Percentiles rank a stretch among this genome's conserved stretches.
Evolutionary conservation across 192 early-diverging fungal genomes (phyloP).

Genomic region (Coemansia sp.): DNA sequence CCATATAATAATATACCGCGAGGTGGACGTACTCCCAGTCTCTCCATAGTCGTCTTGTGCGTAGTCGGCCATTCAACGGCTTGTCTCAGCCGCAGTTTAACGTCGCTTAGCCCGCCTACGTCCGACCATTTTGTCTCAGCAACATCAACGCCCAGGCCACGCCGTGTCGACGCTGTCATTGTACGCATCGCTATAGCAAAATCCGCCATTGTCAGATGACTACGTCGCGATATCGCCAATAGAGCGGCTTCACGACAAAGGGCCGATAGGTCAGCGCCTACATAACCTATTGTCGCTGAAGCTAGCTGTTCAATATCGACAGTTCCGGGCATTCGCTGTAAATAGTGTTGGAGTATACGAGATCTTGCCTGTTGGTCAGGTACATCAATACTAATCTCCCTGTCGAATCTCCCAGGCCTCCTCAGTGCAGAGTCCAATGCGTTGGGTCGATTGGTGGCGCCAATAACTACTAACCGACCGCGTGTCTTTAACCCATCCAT

Average conservation of each 20-base stretch:
- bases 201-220: slow-evolving; percentile 54
- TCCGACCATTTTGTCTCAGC: slow-evolving; percentile 73
- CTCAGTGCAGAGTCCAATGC: slow-evolving; percentile 94
- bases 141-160: slow-evolving; percentile 64
- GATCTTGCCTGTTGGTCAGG: not conserved
- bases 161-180: slow-evolving; percentile 71
- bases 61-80: slow-evolving; percentile 88
- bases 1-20: slow-evolving; percentile 94
- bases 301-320: slow-evolving; percentile 58
- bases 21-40: slow-evolving; percentile 79
- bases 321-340: not conserved
- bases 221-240: slow-evolving; percentile 7
- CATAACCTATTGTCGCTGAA: slow-evolving; percentile 63
- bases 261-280: slow-evolving; percentile 88
- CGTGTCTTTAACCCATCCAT: slow-evolving; percentile 98
- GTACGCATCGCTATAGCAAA: slow-evolving; percentile 65
- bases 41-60: slow-evolving; percentile 62
- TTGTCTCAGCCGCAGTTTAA: slow-evolving; percentile 78
- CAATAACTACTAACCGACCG: slow-evolving; percentile 96
- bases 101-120: slow-evolving; percentile 81
- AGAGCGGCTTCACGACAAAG: slow-evolving; percentile 81
- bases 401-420: slow-evolving; percentile 92
- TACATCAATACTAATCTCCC: slow-evolving; percentile 94
- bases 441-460: slow-evolving; percentile 97
- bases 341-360: not conserved